These are phyloP conservation scores for Sarocladium strictum DNA, from an alignment of 2,329 filamentous ascomycete species.

Conservation along the genomic window DNA sequence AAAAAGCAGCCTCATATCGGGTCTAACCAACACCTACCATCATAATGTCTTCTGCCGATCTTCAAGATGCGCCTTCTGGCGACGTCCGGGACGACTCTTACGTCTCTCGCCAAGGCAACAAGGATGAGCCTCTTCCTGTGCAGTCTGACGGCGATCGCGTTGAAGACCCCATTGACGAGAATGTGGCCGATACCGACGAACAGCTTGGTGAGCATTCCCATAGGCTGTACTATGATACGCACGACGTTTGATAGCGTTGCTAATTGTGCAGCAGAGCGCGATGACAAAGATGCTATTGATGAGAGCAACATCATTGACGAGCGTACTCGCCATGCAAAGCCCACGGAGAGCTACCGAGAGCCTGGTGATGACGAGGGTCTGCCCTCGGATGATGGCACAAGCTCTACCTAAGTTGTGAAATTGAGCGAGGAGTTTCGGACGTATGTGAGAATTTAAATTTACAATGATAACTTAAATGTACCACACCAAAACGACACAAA, in stretches of 20 bases:
- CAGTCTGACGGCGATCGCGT: slow-evolving; percentile 24
- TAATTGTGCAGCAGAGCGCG: slow-evolving; percentile 10
- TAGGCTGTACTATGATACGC: too few relatives aligned
- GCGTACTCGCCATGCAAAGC: slow-evolving; percentile 11
- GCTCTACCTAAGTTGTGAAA: not conserved
- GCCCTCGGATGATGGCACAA: slow-evolving; percentile 10
- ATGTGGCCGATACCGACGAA: slow-evolving; percentile 25
- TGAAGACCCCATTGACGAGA: slow-evolving; percentile 26
- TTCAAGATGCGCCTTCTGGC: slow-evolving; percentile 11
- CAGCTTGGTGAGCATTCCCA: slow-evolving; percentile 25
- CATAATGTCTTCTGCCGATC: slow-evolving; percentile 10
- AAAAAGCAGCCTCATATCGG: not conserved
- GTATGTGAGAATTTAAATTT: not conserved
- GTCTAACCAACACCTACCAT: not conserved
- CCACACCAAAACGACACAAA: too few relatives aligned
- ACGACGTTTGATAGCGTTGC: too few relatives aligned
- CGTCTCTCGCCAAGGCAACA: slow-evolving; percentile 26
- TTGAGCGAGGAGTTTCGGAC: not conserved
- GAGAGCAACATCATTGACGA: slow-evolving; percentile 14
- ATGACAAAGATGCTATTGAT: slow-evolving; percentile 14
- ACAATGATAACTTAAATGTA: too few relatives aligned
- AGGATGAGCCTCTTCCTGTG: slow-evolving; percentile 23
- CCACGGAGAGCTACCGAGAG: slow-evolving; percentile 11
- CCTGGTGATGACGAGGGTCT: slow-evolving; percentile 13
- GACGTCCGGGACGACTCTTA: slow-evolving; percentile 17